Base-by-base conservation (phyloP, 1,139 yeast genomes). In the Suhomyces bolitotheri region DNA sequence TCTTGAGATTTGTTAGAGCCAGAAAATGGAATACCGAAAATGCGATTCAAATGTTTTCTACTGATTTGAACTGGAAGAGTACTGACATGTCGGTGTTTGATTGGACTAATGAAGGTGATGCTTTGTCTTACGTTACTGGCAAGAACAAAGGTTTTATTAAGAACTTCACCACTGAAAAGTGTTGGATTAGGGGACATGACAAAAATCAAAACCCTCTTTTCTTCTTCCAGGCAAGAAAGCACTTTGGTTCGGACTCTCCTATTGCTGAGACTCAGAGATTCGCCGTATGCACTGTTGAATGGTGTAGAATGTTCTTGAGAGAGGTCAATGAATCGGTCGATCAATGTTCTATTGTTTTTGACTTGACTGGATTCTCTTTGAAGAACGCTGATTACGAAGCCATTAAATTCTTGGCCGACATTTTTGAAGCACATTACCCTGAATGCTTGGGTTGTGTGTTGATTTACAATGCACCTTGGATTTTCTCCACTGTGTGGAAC, bases 391-490 rank as follows among this genome's bases (percentile, higher is more conserved):
- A 71, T 49, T 61, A 65, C 43, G 60, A 63, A 28, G 60, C 73
- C 9, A 64, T 69, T 40, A 70, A 70, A 47, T 71, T 70, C 39
- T 59, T 71, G 44, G 71, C 72, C 16, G 69, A 65, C 34, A 65
- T 62, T 23, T 68, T 71, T 43, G 75, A 70, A 51, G 74, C 75
- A 7, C 71, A 70, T 41, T 71, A 69, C 44, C 76, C 76, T n/a
- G 75, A 71, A 48, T 58, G 62, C 40, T 64, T 71, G 56, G 73
- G 71, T 6, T 46, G 48, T 16, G 58, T 71, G 22, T 56, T 67
- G 32, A 64, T 71, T 40, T 68, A 59, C 47, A 69, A 68, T 39
- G 75, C 76, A 4, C 76, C 76, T n/a, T 70, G 76, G 76, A 65
- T 71, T 29, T 70, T 71, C 46, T 62, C 66, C 16, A 65, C 73